phyloP scores from a whole-genome alignment of 768 basidiomycete species.

The Porpolomopsis calyptriformis region DNA sequence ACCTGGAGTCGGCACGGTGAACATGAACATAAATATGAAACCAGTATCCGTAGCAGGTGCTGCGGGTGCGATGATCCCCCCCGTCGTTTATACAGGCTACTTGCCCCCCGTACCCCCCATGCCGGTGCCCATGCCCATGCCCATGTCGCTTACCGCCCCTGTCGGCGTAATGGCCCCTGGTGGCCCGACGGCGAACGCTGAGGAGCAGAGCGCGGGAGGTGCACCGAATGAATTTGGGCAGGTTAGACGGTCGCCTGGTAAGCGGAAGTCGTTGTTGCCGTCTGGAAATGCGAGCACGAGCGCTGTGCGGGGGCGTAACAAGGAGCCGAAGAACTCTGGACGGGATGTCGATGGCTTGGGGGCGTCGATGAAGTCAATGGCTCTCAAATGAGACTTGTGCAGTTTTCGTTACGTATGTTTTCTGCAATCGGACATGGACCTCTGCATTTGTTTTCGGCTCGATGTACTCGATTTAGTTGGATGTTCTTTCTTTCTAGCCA shows the following conservation, averaged over 20 bases:
- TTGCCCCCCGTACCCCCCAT: background rate
- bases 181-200: background rate
- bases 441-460: too few relatives aligned
- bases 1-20: too few relatives aligned
- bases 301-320: background rate
- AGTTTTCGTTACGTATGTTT: background rate
- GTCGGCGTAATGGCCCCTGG: background rate
- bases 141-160: background rate
- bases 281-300: background rate
- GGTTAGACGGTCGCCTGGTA: background rate
- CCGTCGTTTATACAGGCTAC: background rate
- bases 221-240: constrained; percentile 8
- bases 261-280: background rate
- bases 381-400: background rate
- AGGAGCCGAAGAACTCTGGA: background rate
- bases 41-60: background rate
- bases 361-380: background rate
- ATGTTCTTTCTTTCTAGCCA: too few relatives aligned
- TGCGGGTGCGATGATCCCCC: constrained; percentile 1
- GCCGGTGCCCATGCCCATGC: constrained; percentile 2
- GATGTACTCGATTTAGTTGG: too few relatives aligned
- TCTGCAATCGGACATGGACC: background rate
- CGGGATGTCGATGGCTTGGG: background rate
- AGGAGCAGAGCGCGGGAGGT: background rate
- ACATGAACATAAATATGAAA: constrained; percentile 2